Evolutionary conservation across 495 filamentous ascomycete genomes (phyloP), one percentile per base, ranked within the genome.

Genomic region (Daldinia decipiens): DNA sequence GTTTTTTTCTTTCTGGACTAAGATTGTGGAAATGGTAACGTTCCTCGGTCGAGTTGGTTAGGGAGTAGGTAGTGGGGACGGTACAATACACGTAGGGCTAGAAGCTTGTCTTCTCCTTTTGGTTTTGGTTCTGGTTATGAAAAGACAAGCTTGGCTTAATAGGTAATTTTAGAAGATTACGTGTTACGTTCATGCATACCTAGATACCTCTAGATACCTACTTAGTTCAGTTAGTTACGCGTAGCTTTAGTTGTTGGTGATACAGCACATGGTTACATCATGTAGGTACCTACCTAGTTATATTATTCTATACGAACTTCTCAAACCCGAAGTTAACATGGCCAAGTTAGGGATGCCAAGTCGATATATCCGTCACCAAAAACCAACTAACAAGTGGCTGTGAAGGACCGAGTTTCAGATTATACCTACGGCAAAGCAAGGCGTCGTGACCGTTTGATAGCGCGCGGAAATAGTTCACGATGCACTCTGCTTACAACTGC

Each of bases 331-430:
- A 13, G 4, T 31, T 11, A 27, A 12, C 3, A n/a, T 38, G 9
- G 12, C 32, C 24, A 47, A 65, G 51, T 34, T 21, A 45, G 52
- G 40, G 24, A 54, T 65, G 53, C 62, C 53, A 65, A 50, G 53
- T 27, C 19, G 53, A 43, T 39, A 39, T 40, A 55, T 27, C 50
- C 24, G 24, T 40, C 15, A 17, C 24, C 27, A 53, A 53, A 32
- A n/a, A n/a, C n/a, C n/a, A n/a, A 17, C 61, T 38, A 55, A 54
- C 50, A 55, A 47, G 31, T 55, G 34, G 26, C 17, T 38, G 57
- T 65, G 15, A 58, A 45, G 19, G 19, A 53, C 43, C 43, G 15
- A 21, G 31, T 65, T 40, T 50, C 32, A 55, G 43, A 59, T 57
- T 27, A 39, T 43, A 59, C 43, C 36, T 54, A 45, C 59, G 53